Evolutionary conservation across 1,284 basidiomycete genomes (phyloP).

Genomic region (Cutaneotrichosporon daszewskae): DNA sequence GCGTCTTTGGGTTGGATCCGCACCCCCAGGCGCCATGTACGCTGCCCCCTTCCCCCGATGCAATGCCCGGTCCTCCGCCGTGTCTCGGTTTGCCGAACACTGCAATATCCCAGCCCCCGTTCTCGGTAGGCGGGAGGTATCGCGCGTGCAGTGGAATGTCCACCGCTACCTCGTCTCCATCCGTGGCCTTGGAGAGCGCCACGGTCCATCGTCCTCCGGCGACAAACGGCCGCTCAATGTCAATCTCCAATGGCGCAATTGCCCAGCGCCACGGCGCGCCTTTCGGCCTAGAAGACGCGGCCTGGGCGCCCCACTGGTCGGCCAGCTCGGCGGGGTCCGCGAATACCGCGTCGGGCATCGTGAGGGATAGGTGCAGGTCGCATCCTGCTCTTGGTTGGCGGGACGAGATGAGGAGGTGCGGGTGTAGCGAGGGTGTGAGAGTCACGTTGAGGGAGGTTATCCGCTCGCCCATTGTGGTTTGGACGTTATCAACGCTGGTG

Average conservation of each 20-base stretch:
- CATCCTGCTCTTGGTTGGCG: not conserved
- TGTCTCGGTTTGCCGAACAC: not conserved
- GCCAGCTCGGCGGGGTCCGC: conserved; percentile 26
- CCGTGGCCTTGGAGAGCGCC: not conserved
- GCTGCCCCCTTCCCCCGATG: not conserved
- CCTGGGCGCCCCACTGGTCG: conserved; percentile 11
- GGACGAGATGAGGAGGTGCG: conserved; percentile 4
- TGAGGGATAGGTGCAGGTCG: conserved; percentile 17
- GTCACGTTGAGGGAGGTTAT: not conserved
- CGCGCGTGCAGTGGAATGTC: conserved; percentile 37
- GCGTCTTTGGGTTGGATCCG: not conserved
- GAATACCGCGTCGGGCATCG: conserved; percentile 35
- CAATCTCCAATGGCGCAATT: conserved; percentile 17
- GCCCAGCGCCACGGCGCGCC: conserved; percentile 8
- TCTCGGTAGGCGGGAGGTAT: conserved; percentile 25
- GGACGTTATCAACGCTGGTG: no score
- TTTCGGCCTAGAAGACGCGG: not conserved
- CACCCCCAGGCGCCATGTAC: not conserved
- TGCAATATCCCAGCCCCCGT: not conserved
- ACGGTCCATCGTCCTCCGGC: not conserved
- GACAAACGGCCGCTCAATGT: conserved; percentile 30
- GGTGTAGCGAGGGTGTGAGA: conserved; percentile 9
- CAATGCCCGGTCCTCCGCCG: not conserved
- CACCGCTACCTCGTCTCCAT: conserved; percentile 6
- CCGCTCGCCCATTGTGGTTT: no score